Percentiles rank a stretch among this genome's conserved stretches.
Conservation (phyloP, 345 rosid species). For the Boechera divaricarpa region DNA sequence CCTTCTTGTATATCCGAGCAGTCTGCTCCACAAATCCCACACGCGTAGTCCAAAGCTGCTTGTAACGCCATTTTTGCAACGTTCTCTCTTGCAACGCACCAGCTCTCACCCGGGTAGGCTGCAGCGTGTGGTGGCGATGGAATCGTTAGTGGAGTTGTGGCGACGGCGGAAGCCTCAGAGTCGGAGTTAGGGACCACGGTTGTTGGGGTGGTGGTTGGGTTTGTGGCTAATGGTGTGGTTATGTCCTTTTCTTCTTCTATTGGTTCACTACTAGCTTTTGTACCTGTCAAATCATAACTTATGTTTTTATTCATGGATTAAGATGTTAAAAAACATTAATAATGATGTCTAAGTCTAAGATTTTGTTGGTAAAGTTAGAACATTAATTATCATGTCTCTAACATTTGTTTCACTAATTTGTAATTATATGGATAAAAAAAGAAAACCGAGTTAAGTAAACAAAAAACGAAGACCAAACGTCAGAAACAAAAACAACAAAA, state of each 20-base stretch:
- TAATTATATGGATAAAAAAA: background rate
- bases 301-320: conserved; percentile 17
- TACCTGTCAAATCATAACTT: conserved; percentile 11
- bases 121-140: conserved; percentile 35
- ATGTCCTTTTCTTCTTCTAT: conserved; percentile 44
- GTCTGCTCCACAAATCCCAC: conserved; percentile 81
- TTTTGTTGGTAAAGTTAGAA: conserved; percentile 31
- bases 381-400: conserved; percentile 25
- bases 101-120: conserved; percentile 40
- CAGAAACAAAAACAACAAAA: conserved; percentile 27
- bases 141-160: conserved; percentile 42
- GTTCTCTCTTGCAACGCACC: conserved; percentile 86
- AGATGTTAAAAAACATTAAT: conserved; percentile 19
- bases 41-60: conserved; percentile 88
- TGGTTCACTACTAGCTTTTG: conserved; percentile 35
- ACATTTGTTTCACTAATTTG: conserved; percentile 4
- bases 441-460: background rate
- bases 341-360: conserved; percentile 20
- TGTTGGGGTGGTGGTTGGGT: conserved; percentile 35
- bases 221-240: conserved; percentile 46
- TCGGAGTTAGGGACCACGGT: conserved; percentile 39
- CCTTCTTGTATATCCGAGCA: conserved; percentile 69
- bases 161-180: conserved; percentile 45
- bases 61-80: conserved; percentile 66
- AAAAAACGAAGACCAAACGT: conserved; percentile 20